Conservation (phyloP, 1,284 basidiomycete genomes). For the Golubevia sp. region DNA sequence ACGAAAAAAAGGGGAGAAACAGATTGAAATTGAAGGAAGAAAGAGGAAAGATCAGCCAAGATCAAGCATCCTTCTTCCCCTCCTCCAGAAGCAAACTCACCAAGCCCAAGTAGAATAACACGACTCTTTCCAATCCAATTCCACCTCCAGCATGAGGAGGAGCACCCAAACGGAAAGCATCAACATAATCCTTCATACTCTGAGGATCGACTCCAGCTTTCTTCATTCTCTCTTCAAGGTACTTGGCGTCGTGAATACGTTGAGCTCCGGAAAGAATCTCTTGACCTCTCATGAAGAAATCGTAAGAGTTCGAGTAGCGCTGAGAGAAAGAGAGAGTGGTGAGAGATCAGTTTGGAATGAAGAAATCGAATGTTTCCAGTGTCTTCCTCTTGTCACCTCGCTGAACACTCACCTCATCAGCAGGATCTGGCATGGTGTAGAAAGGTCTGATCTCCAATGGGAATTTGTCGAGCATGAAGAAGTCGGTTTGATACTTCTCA, state of each 20-base stretch:
- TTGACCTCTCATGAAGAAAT: slow-evolving; percentile 99
- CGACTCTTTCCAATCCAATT: slow-evolving; percentile 81
- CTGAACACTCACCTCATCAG: slow-evolving; percentile 58
- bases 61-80: background rate
- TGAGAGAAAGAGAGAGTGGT: background rate
- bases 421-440: slow-evolving; percentile 61
- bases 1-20: slow-evolving; percentile 69
- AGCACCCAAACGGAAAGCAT: slow-evolving; percentile 91
- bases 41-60: background rate
- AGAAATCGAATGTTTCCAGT: background rate
- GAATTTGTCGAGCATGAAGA: slow-evolving; percentile 61
- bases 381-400: slow-evolving; percentile 66
- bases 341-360: background rate
- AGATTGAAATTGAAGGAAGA: background rate
- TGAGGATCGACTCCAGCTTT: slow-evolving; percentile 76
- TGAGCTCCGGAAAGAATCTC: slow-evolving; percentile 98
- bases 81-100: slow-evolving; percentile 5
- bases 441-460: slow-evolving; percentile 55
- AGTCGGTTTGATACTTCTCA: slow-evolving; percentile 61
- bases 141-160: slow-evolving; percentile 74
- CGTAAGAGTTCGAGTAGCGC: slow-evolving; percentile 90
- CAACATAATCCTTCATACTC: slow-evolving; percentile 86
- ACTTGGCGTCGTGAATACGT: slow-evolving; percentile 86
- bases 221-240: slow-evolving; percentile 82
- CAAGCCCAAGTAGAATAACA: slow-evolving; percentile 75